A percentile compares a stretch with the other conserved stretches of the same genome.
phyloP scores from a whole-genome alignment of 306 rosid genomes.

The Begonia loranthoides region DNA sequence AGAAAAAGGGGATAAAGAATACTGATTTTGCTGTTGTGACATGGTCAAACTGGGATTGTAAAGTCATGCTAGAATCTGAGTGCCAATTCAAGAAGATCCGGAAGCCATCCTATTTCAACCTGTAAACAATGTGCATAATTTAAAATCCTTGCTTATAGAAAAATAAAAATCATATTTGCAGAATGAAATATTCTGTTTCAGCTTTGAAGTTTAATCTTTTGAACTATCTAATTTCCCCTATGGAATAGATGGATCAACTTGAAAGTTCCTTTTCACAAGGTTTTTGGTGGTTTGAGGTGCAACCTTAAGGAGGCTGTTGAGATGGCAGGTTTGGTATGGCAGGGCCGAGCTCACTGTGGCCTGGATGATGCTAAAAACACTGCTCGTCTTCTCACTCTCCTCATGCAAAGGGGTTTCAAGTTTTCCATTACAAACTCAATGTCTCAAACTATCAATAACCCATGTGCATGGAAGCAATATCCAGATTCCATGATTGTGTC shows the following conservation, averaged over 20 bases:
- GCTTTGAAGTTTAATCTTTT: neutral
- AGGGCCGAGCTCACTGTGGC: conserved; percentile 93
- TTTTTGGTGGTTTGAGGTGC: conserved; percentile 66
- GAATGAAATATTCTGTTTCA: neutral
- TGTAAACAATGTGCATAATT: conserved; percentile 29
- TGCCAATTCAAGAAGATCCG: conserved; percentile 83
- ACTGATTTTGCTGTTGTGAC: conserved; percentile 88
- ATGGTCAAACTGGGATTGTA: conserved; percentile 93
- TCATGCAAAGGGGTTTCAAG: conserved; percentile 65
- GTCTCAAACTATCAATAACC: conserved; percentile 49
- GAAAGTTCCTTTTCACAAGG: conserved; percentile 69
- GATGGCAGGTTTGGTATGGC: conserved; percentile 78
- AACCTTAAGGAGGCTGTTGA: conserved; percentile 89
- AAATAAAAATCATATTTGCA: neutral
- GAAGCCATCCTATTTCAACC: conserved; percentile 85
- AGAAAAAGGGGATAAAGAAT: conserved; percentile 78
- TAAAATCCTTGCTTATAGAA: neutral
- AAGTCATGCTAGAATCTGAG: conserved; percentile 92
- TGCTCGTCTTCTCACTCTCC: conserved; percentile 61
- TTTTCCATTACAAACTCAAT: conserved; percentile 64
- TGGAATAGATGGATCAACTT: conserved; percentile 80
- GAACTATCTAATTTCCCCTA: conserved; percentile 1
- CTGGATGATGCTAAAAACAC: conserved; percentile 91
- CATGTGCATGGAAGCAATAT: conserved; percentile 42
- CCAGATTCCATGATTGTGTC: conserved; percentile 28